Conservation (phyloP, 2,329 filamentous ascomycete genomes). For the Seiridium cupressi region DNA sequence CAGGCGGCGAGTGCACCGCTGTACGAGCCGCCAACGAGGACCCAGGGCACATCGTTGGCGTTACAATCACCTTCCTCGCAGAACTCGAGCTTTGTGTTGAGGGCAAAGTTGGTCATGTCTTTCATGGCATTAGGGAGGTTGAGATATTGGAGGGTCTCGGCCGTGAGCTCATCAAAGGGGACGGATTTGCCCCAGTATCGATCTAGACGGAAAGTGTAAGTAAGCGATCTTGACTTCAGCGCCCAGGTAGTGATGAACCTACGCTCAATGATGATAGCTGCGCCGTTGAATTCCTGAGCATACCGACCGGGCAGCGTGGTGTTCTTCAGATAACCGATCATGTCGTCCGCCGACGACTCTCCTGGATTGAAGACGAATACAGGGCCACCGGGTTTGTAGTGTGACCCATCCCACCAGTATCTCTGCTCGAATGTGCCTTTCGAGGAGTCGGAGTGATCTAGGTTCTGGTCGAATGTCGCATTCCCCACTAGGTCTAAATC, state of each 20-base stretch:
- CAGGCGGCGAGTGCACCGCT: slow-evolving; percentile 48
- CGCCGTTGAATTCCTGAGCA: slow-evolving; percentile 16
- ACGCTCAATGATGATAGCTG: slow-evolving; percentile 17
- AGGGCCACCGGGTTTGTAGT: slow-evolving; percentile 13
- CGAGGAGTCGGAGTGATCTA: slow-evolving; percentile 9
- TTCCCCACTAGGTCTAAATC: slow-evolving; percentile 9
- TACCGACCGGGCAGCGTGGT: slow-evolving; percentile 15
- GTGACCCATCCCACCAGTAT: slow-evolving; percentile 17
- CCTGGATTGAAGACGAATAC: slow-evolving; percentile 19
- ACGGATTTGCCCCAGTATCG: slow-evolving; percentile 18
- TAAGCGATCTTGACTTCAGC: not conserved
- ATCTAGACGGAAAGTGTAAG: slow-evolving; percentile 7
- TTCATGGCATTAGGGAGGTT: slow-evolving; percentile 24
- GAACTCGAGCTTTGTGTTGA: slow-evolving; percentile 37
- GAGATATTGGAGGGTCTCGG: slow-evolving; percentile 20
- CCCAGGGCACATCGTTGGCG: slow-evolving; percentile 46
- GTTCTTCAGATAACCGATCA: slow-evolving; percentile 13
- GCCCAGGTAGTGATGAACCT: not conserved
- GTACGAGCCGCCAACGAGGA: slow-evolving; percentile 51
- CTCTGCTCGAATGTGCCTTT: slow-evolving; percentile 15
- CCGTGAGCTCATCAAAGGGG: slow-evolving; percentile 16
- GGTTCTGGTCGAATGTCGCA: slow-evolving; percentile 11
- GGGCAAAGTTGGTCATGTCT: slow-evolving; percentile 27
- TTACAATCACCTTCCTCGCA: slow-evolving; percentile 34
- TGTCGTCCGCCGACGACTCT: slow-evolving; percentile 12